Conservation (phyloP, 345 rosid genomes). For the Angophora floribunda region DNA sequence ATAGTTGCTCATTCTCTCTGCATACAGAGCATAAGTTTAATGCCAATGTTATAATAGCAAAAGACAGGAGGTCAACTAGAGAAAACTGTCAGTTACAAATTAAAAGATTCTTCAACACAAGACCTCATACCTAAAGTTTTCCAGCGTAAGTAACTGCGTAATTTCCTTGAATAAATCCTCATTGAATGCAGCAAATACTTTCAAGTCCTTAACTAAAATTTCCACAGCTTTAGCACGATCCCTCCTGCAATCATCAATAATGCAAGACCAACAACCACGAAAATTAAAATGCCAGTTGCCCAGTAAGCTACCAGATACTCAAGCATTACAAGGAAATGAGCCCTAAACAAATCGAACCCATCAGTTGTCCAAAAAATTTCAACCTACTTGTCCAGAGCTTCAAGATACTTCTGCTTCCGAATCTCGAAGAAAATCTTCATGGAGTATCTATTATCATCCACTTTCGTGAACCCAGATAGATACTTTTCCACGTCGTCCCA, state of each 20-base stretch:
- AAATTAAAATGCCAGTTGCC: neutral
- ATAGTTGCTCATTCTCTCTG: conserved; percentile 83
- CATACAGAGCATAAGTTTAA: neutral
- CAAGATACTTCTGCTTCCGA: conserved; percentile 87
- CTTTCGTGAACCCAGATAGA: conserved; percentile 71
- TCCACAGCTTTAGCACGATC: conserved; percentile 82
- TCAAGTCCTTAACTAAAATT: conserved; percentile 78
- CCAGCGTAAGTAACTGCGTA: conserved; percentile 68
- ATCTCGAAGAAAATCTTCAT: conserved; percentile 91
- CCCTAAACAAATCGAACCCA: neutral
- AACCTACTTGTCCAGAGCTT: conserved; percentile 79
- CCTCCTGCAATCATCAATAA: conserved; percentile 28
- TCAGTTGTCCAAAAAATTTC: neutral
- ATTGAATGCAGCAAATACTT: conserved; percentile 69
- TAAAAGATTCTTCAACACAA: neutral
- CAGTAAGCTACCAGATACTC: neutral
- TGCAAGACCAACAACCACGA: neutral
- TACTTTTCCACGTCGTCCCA: conserved; percentile 91
- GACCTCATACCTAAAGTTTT: conserved; percentile 59
- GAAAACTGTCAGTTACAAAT: neutral
- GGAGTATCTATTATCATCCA: conserved; percentile 80
- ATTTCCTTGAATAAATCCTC: conserved; percentile 88
- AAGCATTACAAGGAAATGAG: neutral
- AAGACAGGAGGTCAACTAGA: neutral
- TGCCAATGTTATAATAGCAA: neutral